phyloP scores from a whole-genome alignment of 768 basidiomycete species.

The Auricularia sp. region DNA sequence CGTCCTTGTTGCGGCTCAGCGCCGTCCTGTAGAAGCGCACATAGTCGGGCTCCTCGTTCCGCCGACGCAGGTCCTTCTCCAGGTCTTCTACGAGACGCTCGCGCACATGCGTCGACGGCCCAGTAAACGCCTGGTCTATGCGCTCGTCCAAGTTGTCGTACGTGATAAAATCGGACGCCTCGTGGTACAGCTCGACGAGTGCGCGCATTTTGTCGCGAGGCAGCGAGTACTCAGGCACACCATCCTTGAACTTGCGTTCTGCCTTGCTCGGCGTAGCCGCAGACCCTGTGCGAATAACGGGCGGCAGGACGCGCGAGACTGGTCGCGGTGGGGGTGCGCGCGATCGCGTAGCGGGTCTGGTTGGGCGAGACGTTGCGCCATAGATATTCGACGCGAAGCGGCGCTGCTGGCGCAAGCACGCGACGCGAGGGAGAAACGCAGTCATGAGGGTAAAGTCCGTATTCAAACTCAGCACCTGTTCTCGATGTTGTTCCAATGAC shows the following conservation, averaged over 20 bases:
- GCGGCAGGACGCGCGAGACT: no score
- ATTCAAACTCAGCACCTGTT: not conserved
- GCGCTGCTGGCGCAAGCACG: no score
- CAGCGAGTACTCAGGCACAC: slow-evolving; percentile 20
- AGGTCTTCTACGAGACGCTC: not conserved
- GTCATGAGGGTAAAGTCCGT: not conserved
- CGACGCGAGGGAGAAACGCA: not conserved
- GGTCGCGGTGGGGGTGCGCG: no score
- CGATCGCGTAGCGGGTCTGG: no score
- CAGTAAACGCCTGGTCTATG: slow-evolving; percentile 56
- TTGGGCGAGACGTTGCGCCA: no score
- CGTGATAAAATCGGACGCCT: slow-evolving; percentile 60
- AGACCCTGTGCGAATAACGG: no score
- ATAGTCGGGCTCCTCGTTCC: not conserved
- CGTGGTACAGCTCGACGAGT: slow-evolving; percentile 69
- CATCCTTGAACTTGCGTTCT: no score
- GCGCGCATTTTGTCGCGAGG: slow-evolving; percentile 54
- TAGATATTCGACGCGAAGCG: no score
- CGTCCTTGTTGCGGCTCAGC: not conserved
- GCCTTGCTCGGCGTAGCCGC: no score
- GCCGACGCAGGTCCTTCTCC: not conserved
- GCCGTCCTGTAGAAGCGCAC: not conserved
- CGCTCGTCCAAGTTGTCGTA: slow-evolving; percentile 50
- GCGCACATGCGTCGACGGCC: not conserved
- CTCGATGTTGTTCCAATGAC: not conserved